Evolutionary conservation across 1,284 basidiomycete species (phyloP).

Genomic region (Volvariella volvacea): DNA sequence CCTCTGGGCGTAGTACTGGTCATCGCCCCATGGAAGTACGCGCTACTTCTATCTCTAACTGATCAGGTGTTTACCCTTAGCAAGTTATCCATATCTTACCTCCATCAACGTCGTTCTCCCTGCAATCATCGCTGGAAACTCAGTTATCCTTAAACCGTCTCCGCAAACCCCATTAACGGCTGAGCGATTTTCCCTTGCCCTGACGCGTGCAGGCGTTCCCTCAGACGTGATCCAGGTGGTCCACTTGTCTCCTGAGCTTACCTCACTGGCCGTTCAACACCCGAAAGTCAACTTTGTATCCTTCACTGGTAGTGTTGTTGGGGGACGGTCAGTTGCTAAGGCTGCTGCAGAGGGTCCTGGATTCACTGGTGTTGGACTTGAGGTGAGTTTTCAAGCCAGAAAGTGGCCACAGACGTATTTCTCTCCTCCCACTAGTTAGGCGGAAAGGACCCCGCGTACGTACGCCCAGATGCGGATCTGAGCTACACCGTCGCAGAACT

Average conservation of each 20-base stretch:
- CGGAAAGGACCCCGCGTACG: constrained; percentile 95
- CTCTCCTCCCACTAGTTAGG: constrained; percentile 58
- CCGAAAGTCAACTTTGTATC: constrained; percentile 73
- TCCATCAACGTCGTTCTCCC: constrained; percentile 89
- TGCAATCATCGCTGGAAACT: constrained; percentile 82
- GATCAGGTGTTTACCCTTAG: constrained; percentile 10
- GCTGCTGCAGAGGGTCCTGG: constrained; percentile 52
- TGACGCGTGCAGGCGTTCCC: constrained; percentile 74
- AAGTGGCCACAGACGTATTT: background rate
- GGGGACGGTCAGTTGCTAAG: constrained; percentile 58
- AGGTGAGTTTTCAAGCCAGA: constrained; percentile 37
- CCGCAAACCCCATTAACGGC: constrained; percentile 90
- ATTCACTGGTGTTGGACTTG: constrained; percentile 79
- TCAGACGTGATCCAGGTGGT: constrained; percentile 71
- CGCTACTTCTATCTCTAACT: constrained; percentile 8
- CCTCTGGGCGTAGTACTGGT: constrained; percentile 88
- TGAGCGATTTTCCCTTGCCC: constrained; percentile 70
- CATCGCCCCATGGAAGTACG: constrained; percentile 87
- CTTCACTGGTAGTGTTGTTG: constrained; percentile 84
- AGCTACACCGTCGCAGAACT: constrained; percentile 80
- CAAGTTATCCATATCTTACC: constrained; percentile 83
- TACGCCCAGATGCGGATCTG: constrained; percentile 80
- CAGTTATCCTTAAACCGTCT: constrained; percentile 89
- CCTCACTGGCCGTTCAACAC: constrained; percentile 61
- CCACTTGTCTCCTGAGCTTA: constrained; percentile 69